Evolutionary conservation across 2,329 filamentous ascomycete species (phyloP).

Genomic region (Fusarium devonianum): DNA sequence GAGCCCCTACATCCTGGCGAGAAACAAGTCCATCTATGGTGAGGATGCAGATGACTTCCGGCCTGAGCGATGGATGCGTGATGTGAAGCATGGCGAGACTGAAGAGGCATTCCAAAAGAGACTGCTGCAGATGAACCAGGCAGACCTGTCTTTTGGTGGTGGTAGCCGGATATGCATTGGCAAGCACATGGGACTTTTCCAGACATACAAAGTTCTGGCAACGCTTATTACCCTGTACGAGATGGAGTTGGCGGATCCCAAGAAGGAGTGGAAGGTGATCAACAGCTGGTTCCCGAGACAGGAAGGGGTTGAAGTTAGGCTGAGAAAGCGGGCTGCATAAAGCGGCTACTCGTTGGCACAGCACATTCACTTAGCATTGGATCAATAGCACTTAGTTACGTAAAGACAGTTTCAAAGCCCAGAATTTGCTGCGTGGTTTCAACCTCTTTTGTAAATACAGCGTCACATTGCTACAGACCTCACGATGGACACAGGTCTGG

Average conservation of each 20-base stretch:
- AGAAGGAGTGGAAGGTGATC: slow-evolving; percentile 37
- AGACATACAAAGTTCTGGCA: slow-evolving; percentile 56
- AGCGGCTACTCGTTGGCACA: too few species aligned
- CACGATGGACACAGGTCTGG: too few species aligned
- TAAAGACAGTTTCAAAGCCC: too few species aligned
- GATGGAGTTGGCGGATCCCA: slow-evolving; percentile 33
- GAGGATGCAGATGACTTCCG: slow-evolving; percentile 52
- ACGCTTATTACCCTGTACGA: slow-evolving; percentile 53
- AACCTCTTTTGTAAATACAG: too few species aligned
- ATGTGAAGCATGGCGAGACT: slow-evolving; percentile 32
- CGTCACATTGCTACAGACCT: too few species aligned
- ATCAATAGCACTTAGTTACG: too few species aligned
- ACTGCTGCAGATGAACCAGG: slow-evolving; percentile 45
- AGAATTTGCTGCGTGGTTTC: too few species aligned
- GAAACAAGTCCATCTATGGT: slow-evolving; percentile 51
- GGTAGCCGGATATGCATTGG: slow-evolving; percentile 54
- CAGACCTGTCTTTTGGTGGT: slow-evolving; percentile 51
- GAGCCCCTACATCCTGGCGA: slow-evolving; percentile 46
- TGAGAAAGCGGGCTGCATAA: slow-evolving; percentile 1
- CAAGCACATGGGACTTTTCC: slow-evolving; percentile 49
- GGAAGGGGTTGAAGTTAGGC: slow-evolving; percentile 10
- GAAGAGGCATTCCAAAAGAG: slow-evolving; percentile 38
- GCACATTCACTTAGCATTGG: too few species aligned
- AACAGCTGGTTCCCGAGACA: slow-evolving; percentile 29
- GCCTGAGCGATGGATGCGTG: slow-evolving; percentile 49